Conservation (phyloP, 306 rosid species). For the Acacia confusa region DNA sequence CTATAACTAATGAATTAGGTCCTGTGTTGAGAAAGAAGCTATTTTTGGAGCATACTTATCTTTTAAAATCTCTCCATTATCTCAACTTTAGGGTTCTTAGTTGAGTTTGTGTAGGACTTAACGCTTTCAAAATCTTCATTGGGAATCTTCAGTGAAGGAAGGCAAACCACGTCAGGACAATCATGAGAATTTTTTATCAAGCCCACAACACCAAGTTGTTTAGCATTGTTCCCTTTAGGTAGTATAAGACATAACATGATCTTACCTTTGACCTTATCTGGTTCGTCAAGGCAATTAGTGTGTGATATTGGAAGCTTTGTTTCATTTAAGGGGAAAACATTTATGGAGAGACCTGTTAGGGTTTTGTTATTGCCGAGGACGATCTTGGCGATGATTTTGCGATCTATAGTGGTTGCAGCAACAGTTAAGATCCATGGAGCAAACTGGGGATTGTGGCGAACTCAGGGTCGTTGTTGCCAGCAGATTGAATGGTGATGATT, state of each 20-base stretch:
- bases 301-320: slow-evolving; percentile 15
- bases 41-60: slow-evolving; percentile 23
- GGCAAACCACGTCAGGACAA: not conserved
- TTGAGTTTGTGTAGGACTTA: not conserved
- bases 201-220: not conserved
- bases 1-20: slow-evolving; percentile 18
- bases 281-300: not conserved
- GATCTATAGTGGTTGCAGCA: slow-evolving; percentile 48
- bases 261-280: not conserved
- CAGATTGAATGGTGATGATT: slow-evolving; percentile 37
- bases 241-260: not conserved
- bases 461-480: slow-evolving; percentile 38
- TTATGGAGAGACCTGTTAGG: slow-evolving; percentile 27
- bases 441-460: not conserved
- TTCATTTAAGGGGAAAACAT: slow-evolving; percentile 26
- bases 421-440: slow-evolving; percentile 49
- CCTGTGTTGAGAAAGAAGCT: slow-evolving; percentile 43
- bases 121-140: not conserved
- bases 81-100: not conserved
- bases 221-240: not conserved
- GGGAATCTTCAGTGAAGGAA: not conserved
- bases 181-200: too few relatives aligned
- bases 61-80: not conserved
- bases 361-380: slow-evolving; percentile 40
- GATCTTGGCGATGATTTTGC: slow-evolving; percentile 29